Evolutionary conservation across 2,329 filamentous ascomycete species (phyloP), one percentile per base, ranked within the genome.

Genomic region (Fusarium avenaceum): DNA sequence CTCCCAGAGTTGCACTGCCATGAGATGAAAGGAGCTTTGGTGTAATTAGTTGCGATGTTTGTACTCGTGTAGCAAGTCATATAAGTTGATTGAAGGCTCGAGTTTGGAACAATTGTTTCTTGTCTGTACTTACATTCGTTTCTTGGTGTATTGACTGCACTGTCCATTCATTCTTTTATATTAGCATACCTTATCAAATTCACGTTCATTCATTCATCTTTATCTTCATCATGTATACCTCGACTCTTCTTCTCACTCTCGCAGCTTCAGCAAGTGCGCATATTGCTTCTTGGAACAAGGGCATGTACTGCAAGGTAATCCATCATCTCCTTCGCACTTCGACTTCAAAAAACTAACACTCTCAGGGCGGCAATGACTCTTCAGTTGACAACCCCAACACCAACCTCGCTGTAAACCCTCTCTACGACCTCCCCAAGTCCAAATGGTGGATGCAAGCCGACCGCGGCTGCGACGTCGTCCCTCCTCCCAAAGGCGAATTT

Each of bases 381-480:
- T 65, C 65, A 6, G 57, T 74, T 19, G 79, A 83, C 42, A 71
- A 81, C 50, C 67, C 63, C 42, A 84, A 85, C 73, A 83, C 74
- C 33, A 83, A 83, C 65, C 73, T 77, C 2, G 80, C 76, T 20
- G 82, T 85, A n/a, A 76, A 78, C 49, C 83, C 83, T 6, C 77
- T 85, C 24, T 84, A 79, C 68, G 65, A 83, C 28, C 79, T 84
- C n/a, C 64, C 76, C 17, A 78, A 80, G 56, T 73, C 75, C 22
- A 65, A 83, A n/a, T 85, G 83, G 82, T 85, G 83, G 83, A 84
- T 84, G 76, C 83, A 85, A 63, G 77, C 79, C 57, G 79, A 83
- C 59, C 80, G 83, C 11, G 81, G 81, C 42, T 86, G 84, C 63
- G 78, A 84, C 59, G 65, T 72, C 13, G 79, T 77, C 9, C 81